Evolutionary conservation across 148 eudicot species (phyloP).

Genomic region (Vaccinium vitisidaea): DNA sequence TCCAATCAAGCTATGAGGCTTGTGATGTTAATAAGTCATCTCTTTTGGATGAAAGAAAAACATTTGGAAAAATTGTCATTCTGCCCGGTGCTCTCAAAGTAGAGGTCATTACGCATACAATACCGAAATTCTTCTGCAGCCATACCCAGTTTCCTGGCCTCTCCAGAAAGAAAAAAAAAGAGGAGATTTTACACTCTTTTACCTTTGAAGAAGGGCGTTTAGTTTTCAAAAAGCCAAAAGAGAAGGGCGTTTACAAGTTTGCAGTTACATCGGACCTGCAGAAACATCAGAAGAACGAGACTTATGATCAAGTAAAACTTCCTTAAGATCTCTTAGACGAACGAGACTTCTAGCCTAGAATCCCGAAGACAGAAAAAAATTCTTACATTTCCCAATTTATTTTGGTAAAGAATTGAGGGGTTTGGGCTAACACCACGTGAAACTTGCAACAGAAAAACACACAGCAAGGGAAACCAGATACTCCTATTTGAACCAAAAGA

Average conservation of each 20-base stretch:
- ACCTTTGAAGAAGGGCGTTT: too few species aligned
- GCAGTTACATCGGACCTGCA: not conserved
- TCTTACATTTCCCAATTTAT: not conserved
- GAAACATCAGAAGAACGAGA: not conserved
- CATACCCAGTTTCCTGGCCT: not conserved
- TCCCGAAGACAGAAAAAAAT: not conserved
- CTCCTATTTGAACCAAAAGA: not conserved
- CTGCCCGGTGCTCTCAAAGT: not conserved
- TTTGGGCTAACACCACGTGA: too few species aligned
- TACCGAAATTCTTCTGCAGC: not conserved
- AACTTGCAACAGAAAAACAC: not conserved
- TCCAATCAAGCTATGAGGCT: too few species aligned
- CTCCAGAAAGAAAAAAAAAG: not conserved
- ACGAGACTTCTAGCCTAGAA: not conserved
- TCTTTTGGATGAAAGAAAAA: too few species aligned
- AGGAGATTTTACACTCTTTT: not conserved
- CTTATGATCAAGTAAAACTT: not conserved
- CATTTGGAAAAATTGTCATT: not conserved
- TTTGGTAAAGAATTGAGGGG: not conserved
- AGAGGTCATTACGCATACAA: not conserved
- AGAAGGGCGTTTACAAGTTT: too few species aligned
- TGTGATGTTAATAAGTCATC: too few species aligned
- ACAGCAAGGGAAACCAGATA: not conserved
- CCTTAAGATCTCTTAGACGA: not conserved
- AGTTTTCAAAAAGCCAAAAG: too few species aligned